Conservation (phyloP, 371 early-diverging fungal genomes). For the Actinomucor elegans region DNA sequence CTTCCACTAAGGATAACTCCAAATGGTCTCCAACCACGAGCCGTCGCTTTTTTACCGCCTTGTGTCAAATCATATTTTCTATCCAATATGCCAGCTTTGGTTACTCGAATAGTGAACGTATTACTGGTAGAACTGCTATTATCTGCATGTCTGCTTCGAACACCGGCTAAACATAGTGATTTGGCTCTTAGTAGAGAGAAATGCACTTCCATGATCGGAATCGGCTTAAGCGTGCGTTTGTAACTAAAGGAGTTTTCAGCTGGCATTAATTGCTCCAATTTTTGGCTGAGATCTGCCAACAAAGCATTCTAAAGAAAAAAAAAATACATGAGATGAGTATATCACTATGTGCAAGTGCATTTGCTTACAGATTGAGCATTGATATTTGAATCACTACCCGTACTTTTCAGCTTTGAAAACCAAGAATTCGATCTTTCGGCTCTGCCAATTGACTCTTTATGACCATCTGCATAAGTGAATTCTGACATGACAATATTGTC, state of each 20-base stretch:
- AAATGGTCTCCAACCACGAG: slow-evolving; percentile 74
- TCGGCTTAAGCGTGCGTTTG: slow-evolving; percentile 29
- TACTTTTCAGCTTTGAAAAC: slow-evolving; percentile 34
- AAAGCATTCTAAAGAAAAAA: slow-evolving; percentile 11
- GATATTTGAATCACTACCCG: slow-evolving; percentile 1
- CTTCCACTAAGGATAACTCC: slow-evolving; percentile 78
- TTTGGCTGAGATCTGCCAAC: slow-evolving; percentile 31
- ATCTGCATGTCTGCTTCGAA: slow-evolving; percentile 30
- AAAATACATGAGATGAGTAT: too few relatives aligned
- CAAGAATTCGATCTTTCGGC: slow-evolving; percentile 29
- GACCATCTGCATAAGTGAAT: slow-evolving; percentile 57
- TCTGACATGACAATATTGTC: slow-evolving; percentile 68
- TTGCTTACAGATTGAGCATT: slow-evolving; percentile 14
- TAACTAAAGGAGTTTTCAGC: slow-evolving; percentile 39
- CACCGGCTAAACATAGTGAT: slow-evolving; percentile 44
- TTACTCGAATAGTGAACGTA: slow-evolving; percentile 61
- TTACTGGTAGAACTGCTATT: slow-evolving; percentile 24
- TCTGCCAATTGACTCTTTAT: slow-evolving; percentile 28
- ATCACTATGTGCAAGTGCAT: too few relatives aligned
- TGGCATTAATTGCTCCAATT: slow-evolving; percentile 41
- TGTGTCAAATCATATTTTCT: slow-evolving; percentile 72
- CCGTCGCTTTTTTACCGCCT: slow-evolving; percentile 66
- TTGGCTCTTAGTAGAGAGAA: slow-evolving; percentile 40
- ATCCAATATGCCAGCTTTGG: slow-evolving; percentile 68
- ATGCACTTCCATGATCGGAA: slow-evolving; percentile 34